These are phyloP conservation scores for Juglanconis oblonga DNA, from an alignment of 2,329 filamentous ascomycete species.

Conservation along the genomic window DNA sequence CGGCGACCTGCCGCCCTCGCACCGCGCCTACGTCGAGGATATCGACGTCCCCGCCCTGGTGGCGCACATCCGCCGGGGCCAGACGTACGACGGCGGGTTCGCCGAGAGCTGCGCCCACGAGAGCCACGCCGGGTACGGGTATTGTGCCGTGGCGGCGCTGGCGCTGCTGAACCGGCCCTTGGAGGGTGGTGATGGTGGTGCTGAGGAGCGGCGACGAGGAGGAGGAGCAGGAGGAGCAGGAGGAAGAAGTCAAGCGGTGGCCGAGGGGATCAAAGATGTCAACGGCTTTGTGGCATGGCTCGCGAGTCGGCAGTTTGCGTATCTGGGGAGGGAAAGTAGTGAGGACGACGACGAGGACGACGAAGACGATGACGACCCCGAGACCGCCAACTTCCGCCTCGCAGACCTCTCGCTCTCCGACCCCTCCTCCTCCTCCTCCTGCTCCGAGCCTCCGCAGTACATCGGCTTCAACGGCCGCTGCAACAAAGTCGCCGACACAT, in stretches of 20 bases:
- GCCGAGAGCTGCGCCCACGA: conserved; percentile 76
- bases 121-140: conserved; percentile 87
- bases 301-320: conserved; percentile 56
- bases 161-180: conserved; percentile 67
- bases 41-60: conserved; percentile 71
- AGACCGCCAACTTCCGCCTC: conserved; percentile 30
- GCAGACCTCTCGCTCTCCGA: conserved; percentile 32
- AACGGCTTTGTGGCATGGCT: conserved; percentile 49
- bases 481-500: conserved; percentile 92
- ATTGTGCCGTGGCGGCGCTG: conserved; percentile 79
- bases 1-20: conserved; percentile 51
- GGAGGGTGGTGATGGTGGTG: conserved; percentile 23
- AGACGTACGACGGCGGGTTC: conserved; percentile 84
- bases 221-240: background rate
- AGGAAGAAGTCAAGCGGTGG: conserved; percentile 30
- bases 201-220: no score
- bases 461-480: conserved; percentile 85
- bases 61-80: conserved; percentile 57
- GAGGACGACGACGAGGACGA: conserved; percentile 42
- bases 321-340: conserved; percentile 42
- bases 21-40: conserved; percentile 60
- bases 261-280: conserved; percentile 38
- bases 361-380: conserved; percentile 30
- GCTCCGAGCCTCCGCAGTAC: conserved; percentile 21
- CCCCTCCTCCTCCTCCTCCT: background rate